Conservation (phyloP, 129 eudicot genomes). For the Flaveria trinervia region DNA sequence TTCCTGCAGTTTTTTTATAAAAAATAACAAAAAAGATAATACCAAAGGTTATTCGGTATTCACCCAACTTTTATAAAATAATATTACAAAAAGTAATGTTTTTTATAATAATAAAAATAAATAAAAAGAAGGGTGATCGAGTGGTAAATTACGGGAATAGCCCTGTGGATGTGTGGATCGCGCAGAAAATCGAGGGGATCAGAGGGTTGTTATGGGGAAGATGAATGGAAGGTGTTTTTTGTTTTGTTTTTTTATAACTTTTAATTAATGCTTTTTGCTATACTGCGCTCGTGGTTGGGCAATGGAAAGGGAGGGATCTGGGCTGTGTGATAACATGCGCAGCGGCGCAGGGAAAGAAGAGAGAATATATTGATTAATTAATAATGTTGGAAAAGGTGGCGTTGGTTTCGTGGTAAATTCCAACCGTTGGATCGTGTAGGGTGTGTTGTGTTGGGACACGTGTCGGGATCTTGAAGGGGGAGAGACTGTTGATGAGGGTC, state of each 20-base stretch:
- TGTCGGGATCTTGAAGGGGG: constrained; percentile 31
- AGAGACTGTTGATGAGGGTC: neutral
- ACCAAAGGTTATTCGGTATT: neutral
- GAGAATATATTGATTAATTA: constrained; percentile 24
- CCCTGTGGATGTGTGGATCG: constrained; percentile 37
- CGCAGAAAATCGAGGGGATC: constrained; percentile 21
- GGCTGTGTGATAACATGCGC: constrained; percentile 40
- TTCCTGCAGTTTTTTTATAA: constrained; percentile 46
- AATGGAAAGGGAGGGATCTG: constrained; percentile 29
- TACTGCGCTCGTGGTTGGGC: constrained; percentile 22
- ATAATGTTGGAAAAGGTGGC: constrained; percentile 17
- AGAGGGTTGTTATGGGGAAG: constrained; percentile 37
- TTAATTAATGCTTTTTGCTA: constrained; percentile 1
- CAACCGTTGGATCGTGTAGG: constrained; percentile 36
- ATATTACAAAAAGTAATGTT: constrained; percentile 1
- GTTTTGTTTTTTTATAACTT: constrained; percentile 17
- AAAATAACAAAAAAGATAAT: neutral
- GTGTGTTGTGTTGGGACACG: constrained; percentile 27
- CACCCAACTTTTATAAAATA: neutral
- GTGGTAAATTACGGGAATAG: constrained; percentile 39
- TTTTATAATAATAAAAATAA: neutral
- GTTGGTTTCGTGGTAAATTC: constrained; percentile 36
- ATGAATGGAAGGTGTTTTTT: constrained; percentile 31
- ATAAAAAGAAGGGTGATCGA: neutral
- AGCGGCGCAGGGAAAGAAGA: constrained; percentile 31